A percentile compares a stretch with the other conserved stretches of the same genome.
Conservation (phyloP, 2,329 filamentous ascomycete genomes). For the Colletotrichum noveboracense region DNA sequence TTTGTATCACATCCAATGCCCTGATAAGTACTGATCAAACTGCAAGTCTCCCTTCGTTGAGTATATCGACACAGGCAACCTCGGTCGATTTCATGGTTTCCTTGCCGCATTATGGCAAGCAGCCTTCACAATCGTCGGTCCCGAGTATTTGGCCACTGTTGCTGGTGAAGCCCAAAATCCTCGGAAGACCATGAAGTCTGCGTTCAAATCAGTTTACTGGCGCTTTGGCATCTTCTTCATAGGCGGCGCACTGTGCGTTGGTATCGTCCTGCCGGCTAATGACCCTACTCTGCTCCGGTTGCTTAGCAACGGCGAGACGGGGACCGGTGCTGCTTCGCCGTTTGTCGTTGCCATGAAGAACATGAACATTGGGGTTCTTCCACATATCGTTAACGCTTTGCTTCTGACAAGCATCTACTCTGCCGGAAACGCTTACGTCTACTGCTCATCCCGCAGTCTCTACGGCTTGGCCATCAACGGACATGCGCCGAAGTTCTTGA, state of each 20-base stretch:
- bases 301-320: slow-evolving; percentile 25
- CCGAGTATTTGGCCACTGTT: slow-evolving; percentile 72
- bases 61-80: slow-evolving; percentile 60
- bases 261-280: slow-evolving; percentile 70
- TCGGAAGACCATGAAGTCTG: slow-evolving; percentile 66
- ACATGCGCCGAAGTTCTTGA: slow-evolving; percentile 47
- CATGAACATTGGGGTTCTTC: slow-evolving; percentile 56
- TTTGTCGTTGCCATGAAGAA: slow-evolving; percentile 69
- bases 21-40: background rate
- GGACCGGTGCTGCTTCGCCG: slow-evolving; percentile 61
- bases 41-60: slow-evolving; percentile 40
- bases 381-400: slow-evolving; percentile 63
- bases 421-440: slow-evolving; percentile 62
- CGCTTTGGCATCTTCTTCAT: slow-evolving; percentile 76
- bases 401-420: slow-evolving; percentile 59
- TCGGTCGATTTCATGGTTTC: slow-evolving; percentile 75
- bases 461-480: slow-evolving; percentile 62
- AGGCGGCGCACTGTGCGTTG: slow-evolving; percentile 69
- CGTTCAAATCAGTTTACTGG: slow-evolving; percentile 77
- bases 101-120: slow-evolving; percentile 70
- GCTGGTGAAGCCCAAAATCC: slow-evolving; percentile 73
- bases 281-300: background rate
- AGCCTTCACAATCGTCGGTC: slow-evolving; percentile 67
- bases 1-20: background rate
- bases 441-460: slow-evolving; percentile 59